Base-by-base conservation (phyloP, 805 yeast species). In the Candida bentonensis region DNA sequence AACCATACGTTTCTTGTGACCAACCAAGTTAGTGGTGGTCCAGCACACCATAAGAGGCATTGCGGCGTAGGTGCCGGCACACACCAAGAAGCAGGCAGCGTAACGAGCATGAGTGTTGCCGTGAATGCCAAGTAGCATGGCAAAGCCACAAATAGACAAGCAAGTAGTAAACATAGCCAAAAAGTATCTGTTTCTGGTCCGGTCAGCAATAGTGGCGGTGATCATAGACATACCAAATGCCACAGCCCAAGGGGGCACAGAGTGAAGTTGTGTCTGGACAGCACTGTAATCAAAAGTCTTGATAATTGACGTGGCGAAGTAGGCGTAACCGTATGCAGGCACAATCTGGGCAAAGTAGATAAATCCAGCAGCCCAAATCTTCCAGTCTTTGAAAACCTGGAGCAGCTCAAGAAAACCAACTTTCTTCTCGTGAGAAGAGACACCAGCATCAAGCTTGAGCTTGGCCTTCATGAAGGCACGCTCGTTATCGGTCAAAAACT, bases 191-290 rank as follows among this genome's bases (percentile, higher is more conserved):
- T 62, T 64, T 48, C 71, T 65, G 21, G 64, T 44, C 41, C 55
- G 60, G 58, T 85, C 95, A 0, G 92, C 79, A 46, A 69, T 49
- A 47, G 68, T 64, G 0, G 94, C 89, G n/a, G 72, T 49, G 3
- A 74, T 53, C 62, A 79, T 77, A 39, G 79, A 73, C 26, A 73
- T 64, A 3, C 80, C 86, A 55, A 85, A 81, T 0, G 94, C 83
- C 23, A 71, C 64, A 36, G 83, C 67, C 88, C 94, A 86, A 20
- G 95, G 94, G 51, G 85, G 87, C 42, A 86, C 83, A 0, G 94
- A 81, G 63, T 79, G 79, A 45, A 80, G 73, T 60, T 86, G 86
- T 7, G 94, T 89, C 45, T 73, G 67, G 53, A 77, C 80, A 2
- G 84, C 78, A 2, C 84, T 70, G 66, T 79, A 70, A 20, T 82